Percentiles rank a stretch among this genome's conserved stretches.
Conservation (phyloP, 2,329 filamentous ascomycete genomes). For the Macrophomina phaseolina region DNA sequence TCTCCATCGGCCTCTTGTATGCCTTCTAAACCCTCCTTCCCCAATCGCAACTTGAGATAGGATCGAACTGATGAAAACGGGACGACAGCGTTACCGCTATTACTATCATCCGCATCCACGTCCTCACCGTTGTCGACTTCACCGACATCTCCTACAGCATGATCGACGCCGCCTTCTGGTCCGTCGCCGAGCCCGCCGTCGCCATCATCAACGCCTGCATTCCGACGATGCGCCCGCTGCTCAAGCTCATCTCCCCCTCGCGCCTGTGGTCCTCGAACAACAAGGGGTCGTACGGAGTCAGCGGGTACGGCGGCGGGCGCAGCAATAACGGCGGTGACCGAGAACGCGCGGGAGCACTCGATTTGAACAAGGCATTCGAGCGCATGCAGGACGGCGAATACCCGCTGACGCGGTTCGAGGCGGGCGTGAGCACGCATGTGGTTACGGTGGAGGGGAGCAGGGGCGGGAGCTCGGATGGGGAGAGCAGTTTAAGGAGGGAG, state of each 20-base stretch:
- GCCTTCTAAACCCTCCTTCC: neutral
- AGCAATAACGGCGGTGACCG: neutral
- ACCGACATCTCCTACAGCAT: conserved; percentile 44
- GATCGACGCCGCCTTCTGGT: conserved; percentile 38
- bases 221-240: conserved; percentile 49
- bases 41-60: too few relatives aligned
- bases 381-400: conserved; percentile 13
- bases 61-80: too few relatives aligned
- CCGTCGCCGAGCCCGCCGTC: conserved; percentile 47
- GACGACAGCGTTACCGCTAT: conserved; percentile 44
- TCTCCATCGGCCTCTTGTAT: conserved; percentile 27
- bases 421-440: neutral
- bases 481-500: conserved; percentile 1
- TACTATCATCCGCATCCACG: conserved; percentile 43
- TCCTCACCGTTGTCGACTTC: conserved; percentile 43
- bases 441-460: neutral
- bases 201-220: conserved; percentile 49
- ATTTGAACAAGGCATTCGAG: neutral
- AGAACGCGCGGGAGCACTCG: neutral
- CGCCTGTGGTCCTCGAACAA: conserved; percentile 1
- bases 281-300: neutral
- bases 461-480: neutral
- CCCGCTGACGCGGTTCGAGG: neutral
- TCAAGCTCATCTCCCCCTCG: conserved; percentile 30
- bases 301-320: neutral